Percentiles rank a stretch among this genome's conserved stretches.
Evolutionary conservation across 768 basidiomycete species (phyloP).

Genomic region (Auricularia auricula-judae): DNA sequence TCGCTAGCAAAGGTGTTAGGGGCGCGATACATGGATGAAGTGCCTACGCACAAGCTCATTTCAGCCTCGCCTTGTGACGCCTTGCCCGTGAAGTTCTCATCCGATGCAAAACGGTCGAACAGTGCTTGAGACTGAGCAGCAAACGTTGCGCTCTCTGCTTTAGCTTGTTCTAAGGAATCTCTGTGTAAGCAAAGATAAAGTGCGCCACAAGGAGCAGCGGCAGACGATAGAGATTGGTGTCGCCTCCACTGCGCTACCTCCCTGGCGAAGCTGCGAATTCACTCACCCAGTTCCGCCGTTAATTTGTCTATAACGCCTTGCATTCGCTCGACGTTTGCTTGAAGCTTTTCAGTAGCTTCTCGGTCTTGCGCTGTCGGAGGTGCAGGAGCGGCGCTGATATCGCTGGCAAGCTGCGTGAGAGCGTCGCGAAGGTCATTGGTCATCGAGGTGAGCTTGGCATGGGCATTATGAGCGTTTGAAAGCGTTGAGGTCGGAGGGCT

Average conservation of each 20-base stretch:
- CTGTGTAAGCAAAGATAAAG: background rate
- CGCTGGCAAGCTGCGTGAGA: constrained; percentile 16
- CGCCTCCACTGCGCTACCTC: too few relatives aligned
- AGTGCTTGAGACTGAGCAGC: constrained; percentile 39
- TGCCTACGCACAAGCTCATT: constrained; percentile 23
- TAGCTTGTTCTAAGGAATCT: constrained; percentile 30
- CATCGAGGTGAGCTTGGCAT: constrained; percentile 35
- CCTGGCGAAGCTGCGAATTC: background rate
- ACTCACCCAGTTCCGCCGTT: constrained; percentile 48
- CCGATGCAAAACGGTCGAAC: constrained; percentile 42
- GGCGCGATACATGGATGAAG: too few relatives aligned
- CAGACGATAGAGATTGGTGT: too few relatives aligned
- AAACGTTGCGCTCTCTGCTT: constrained; percentile 32
- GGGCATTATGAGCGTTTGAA: constrained; percentile 36
- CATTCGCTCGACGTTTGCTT: constrained; percentile 39
- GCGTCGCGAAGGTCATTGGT: constrained; percentile 30
- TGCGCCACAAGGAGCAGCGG: too few relatives aligned
- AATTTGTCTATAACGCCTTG: constrained; percentile 40
- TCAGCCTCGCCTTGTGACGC: constrained; percentile 25
- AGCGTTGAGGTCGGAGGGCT: constrained; percentile 23
- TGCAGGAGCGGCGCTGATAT: constrained; percentile 8
- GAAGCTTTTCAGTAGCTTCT: constrained; percentile 11
- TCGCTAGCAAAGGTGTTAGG: background rate
- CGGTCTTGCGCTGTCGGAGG: constrained; percentile 1
- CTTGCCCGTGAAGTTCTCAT: constrained; percentile 21